A percentile compares a stretch with the other conserved stretches of the same genome.
Evolutionary conservation across 1,284 basidiomycete species (phyloP).

Genomic region (Irpex rosettiformis): DNA sequence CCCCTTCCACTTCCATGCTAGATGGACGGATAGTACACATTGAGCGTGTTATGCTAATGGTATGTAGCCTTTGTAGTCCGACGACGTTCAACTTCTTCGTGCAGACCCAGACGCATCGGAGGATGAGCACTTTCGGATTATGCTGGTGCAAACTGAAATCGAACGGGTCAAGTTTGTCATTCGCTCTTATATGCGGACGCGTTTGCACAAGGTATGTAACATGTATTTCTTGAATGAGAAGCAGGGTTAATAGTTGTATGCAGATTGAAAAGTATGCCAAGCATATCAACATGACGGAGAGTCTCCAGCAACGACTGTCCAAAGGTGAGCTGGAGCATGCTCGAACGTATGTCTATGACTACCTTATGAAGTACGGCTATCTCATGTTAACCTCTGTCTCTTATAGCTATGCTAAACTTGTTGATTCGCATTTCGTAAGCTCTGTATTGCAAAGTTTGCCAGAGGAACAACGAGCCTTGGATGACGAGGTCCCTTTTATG

Average conservation of each 20-base stretch:
- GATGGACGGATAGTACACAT: too few relatives aligned
- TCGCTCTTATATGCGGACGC: slow-evolving; percentile 81
- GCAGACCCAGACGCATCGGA: slow-evolving; percentile 79
- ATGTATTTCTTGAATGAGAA: neutral
- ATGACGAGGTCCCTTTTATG: slow-evolving; percentile 67
- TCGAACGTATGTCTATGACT: slow-evolving; percentile 49
- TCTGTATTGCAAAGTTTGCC: slow-evolving; percentile 81
- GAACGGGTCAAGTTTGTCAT: slow-evolving; percentile 91
- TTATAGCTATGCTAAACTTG: slow-evolving; percentile 31
- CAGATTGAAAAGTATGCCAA: slow-evolving; percentile 88
- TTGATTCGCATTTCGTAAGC: slow-evolving; percentile 69
- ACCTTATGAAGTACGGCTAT: neutral
- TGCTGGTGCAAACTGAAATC: slow-evolving; percentile 90
- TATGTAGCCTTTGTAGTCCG: slow-evolving; percentile 18
- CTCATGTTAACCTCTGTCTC: slow-evolving; percentile 57
- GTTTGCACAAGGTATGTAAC: slow-evolving; percentile 73
- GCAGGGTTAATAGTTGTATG: neutral
- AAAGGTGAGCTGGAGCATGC: slow-evolving; percentile 80
- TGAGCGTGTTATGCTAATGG: slow-evolving; percentile 13
- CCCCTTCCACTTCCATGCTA: too few relatives aligned
- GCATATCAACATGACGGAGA: slow-evolving; percentile 66
- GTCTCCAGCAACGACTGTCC: slow-evolving; percentile 70
- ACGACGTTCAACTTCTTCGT: slow-evolving; percentile 58
- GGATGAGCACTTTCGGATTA: slow-evolving; percentile 88
- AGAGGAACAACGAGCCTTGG: slow-evolving; percentile 65